A percentile compares a stretch with the other conserved stretches of the same genome.
Evolutionary conservation across 805 yeast genomes (phyloP).

Genomic region (Helenozyma rhizophorensis): DNA sequence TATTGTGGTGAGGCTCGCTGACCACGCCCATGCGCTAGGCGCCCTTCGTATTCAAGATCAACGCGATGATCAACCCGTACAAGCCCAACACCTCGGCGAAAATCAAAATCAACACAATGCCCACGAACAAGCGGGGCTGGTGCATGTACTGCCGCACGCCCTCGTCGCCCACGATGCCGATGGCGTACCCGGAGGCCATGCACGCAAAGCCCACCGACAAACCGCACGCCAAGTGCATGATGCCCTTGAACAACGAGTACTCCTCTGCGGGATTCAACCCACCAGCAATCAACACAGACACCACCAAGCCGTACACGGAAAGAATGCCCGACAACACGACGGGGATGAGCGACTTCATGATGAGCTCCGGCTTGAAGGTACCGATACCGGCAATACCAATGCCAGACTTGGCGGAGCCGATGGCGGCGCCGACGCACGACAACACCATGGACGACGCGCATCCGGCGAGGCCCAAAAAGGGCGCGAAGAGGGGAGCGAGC

Average conservation of each 20-base stretch:
- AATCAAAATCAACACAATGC: slow-evolving; percentile 83
- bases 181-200: slow-evolving; percentile 93
- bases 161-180: slow-evolving; percentile 91
- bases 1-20: too few relatives aligned
- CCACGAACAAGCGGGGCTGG: slow-evolving; percentile 84
- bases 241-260: slow-evolving; percentile 91
- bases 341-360: slow-evolving; percentile 93
- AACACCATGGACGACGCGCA: slow-evolving; percentile 90
- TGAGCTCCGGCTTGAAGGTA: slow-evolving; percentile 93
- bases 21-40: too few relatives aligned
- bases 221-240: slow-evolving; percentile 96
- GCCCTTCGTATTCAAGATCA: slow-evolving; percentile 87
- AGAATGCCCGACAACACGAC: slow-evolving; percentile 98
- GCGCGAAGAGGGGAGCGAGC: slow-evolving; percentile 88
- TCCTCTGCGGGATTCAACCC: slow-evolving; percentile 73
- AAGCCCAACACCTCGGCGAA: slow-evolving; percentile 88
- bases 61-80: slow-evolving; percentile 93
- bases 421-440: slow-evolving; percentile 96
- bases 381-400: slow-evolving; percentile 98
- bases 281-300: slow-evolving; percentile 91
- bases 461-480: slow-evolving; percentile 97
- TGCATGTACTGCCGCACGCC: slow-evolving; percentile 87
- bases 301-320: slow-evolving; percentile 95
- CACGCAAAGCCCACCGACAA: slow-evolving; percentile 95
- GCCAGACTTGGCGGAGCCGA: slow-evolving; percentile 97